Conservation (phyloP, 345 rosid genomes). For the Ailanthus altissimus region DNA sequence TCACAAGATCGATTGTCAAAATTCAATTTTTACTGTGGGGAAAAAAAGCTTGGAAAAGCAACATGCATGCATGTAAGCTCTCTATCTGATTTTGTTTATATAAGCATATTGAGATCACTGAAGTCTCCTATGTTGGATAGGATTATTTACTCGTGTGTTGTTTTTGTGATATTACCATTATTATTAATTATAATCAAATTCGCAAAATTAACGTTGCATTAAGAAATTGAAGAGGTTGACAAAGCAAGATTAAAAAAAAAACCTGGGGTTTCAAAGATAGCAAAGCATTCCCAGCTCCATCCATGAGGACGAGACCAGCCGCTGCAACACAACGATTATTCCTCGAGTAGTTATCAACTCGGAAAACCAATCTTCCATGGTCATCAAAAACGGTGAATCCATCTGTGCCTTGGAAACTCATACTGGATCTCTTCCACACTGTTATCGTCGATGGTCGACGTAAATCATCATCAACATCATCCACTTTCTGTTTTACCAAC, state of each 20-base stretch:
- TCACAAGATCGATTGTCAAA: too few species aligned
- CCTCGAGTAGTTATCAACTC: constrained; percentile 59
- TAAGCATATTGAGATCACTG: too few species aligned
- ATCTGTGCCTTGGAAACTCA: constrained; percentile 60
- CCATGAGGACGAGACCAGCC: constrained; percentile 49
- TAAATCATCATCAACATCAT: not conserved
- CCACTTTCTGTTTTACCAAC: not conserved
- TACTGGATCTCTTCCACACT: constrained; percentile 58
- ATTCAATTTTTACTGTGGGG: too few species aligned
- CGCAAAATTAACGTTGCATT: too few species aligned
- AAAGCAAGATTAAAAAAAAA: not conserved
- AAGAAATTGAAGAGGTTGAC: not conserved
- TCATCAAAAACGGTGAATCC: constrained; percentile 56
- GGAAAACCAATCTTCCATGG: constrained; percentile 40
- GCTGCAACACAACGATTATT: constrained; percentile 16
- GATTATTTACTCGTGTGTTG: too few species aligned
- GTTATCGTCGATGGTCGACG: constrained; percentile 30
- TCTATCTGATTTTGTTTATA: too few species aligned
- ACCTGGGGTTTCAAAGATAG: constrained; percentile 48
- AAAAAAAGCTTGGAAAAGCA: not conserved
- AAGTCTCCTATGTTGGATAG: too few species aligned
- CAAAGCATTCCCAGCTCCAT: constrained; percentile 50
- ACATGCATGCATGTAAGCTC: not conserved
- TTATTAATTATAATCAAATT: too few species aligned
- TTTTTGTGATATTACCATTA: too few species aligned